Evolutionary conservation across 1,139 yeast genomes (phyloP), one percentile per base, ranked within the genome.

Genomic region (Starmera stellimalicola): DNA sequence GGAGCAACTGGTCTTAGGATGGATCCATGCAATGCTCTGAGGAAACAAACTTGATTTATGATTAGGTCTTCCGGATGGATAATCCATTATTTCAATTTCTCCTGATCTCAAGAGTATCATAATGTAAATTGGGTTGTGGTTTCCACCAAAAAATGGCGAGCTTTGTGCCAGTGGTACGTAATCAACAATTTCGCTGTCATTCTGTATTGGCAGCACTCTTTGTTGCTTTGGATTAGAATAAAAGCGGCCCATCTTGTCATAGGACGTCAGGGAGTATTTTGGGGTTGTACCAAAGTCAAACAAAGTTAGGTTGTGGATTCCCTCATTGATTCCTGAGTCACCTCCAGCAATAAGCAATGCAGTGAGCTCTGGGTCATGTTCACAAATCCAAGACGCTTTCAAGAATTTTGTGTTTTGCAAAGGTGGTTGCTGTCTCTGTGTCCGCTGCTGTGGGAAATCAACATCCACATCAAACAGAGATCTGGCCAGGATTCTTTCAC

Each of bases 231-330:
- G 94, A 28, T 62, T 65, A 1, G 81, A 63, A 54, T 85, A 93
- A 48, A 77, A 85, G 29, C 69, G 70, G 10, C 81, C 80, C 78
- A 87, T 93, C 35, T 77, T 77, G 12, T 79, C 83, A 52, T 84
- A 83, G 0, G 95, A 79, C 0, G 95, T 80, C 37, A 87, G 60
- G 3, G 88, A 69, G 42, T 84, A 83, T 35, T 76, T 71, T 24
- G 94, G 81, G 8, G 95, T 84, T 18, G 68, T 65, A 2, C 96
- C 96, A 48, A 84, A 81, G 43, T 85, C 85, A 39, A 88, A 60
- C 36, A 79, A 62, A 6, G 77, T 70, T 8, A 88, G 48, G 20
- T 74, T 72, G 42, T 73, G 75, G 23, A 61, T 55, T 0, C 77
- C 76, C 2, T 60, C 57, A 19, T 56, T 55, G 2, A 66, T 45